These are phyloP conservation scores for Coniochaeta sp. DNA, from an alignment of 2,329 filamentous ascomycete species.

Conservation along the genomic window DNA sequence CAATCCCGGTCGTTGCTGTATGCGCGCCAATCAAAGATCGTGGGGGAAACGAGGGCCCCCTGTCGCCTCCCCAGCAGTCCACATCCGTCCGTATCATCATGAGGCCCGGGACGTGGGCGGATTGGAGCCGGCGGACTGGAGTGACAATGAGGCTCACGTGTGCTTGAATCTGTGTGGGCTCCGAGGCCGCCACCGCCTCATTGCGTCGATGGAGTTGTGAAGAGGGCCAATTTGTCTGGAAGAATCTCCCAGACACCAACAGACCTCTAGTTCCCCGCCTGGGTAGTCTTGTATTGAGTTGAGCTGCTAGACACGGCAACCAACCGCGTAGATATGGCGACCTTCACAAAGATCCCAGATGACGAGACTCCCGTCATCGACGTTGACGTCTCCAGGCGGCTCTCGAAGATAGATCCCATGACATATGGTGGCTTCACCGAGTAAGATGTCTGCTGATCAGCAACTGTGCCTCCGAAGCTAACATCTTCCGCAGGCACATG, in stretches of 20 bases:
- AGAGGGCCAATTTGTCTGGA: not conserved
- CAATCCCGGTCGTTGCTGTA: not conserved
- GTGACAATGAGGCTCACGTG: not conserved
- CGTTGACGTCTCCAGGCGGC: slow-evolving; percentile 54
- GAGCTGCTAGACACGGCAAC: not conserved
- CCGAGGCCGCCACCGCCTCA: not conserved
- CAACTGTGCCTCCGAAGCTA: not conserved
- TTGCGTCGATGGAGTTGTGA: not conserved
- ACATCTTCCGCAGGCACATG: slow-evolving; percentile 58
- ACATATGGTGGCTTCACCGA: slow-evolving; percentile 83
- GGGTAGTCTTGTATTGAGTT: not conserved
- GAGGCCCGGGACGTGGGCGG: not conserved
- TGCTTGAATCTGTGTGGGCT: not conserved
- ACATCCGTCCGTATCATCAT: not conserved
- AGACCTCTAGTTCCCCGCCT: not conserved
- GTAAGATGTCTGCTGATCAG: slow-evolving; percentile 38
- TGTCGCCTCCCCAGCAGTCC: not conserved
- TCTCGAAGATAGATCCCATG: slow-evolving; percentile 71
- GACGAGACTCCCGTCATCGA: slow-evolving; percentile 56
- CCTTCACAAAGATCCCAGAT: slow-evolving; percentile 61
- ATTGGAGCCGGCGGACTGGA: not conserved
- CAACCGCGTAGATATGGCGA: slow-evolving; percentile 48
- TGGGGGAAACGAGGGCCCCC: not conserved
- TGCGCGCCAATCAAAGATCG: not conserved
- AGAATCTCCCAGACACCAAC: not conserved